Percentiles rank a stretch among this genome's conserved stretches.
Evolutionary conservation across 768 basidiomycete genomes (phyloP).

Genomic region (Suillus tomentosus): DNA sequence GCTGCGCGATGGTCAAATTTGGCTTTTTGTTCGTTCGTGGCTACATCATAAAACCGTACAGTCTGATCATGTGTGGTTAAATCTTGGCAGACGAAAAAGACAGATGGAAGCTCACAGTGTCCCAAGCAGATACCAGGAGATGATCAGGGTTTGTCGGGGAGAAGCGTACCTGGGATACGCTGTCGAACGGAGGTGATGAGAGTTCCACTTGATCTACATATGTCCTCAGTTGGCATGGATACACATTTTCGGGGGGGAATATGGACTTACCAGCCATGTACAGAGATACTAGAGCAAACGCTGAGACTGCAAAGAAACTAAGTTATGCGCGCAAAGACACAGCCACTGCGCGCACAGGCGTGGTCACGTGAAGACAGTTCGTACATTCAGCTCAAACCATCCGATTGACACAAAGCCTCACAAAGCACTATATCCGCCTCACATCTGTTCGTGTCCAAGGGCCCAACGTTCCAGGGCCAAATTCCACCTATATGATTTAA

Average conservation of each 20-base stretch:
- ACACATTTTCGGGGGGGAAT: not conserved
- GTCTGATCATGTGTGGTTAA: slow-evolving; percentile 50
- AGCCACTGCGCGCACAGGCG: not conserved
- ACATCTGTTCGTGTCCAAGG: not conserved
- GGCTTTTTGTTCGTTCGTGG: slow-evolving; percentile 63
- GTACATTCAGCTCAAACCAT: too few species aligned
- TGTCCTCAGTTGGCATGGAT: not conserved
- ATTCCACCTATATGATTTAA: not conserved
- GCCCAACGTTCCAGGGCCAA: too few species aligned
- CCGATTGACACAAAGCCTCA: not conserved
- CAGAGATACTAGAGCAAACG: not conserved
- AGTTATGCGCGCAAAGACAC: slow-evolving; percentile 3
- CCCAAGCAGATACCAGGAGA: slow-evolving; percentile 89
- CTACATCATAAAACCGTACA: slow-evolving; percentile 56
- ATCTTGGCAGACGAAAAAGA: slow-evolving; percentile 31
- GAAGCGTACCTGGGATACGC: slow-evolving; percentile 78
- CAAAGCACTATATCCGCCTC: not conserved
- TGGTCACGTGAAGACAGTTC: not conserved
- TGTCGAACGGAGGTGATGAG: slow-evolving; percentile 79
- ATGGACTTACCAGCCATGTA: slow-evolving; percentile 1
- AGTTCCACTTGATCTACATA: slow-evolving; percentile 43
- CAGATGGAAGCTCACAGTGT: slow-evolving; percentile 50
- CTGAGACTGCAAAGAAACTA: slow-evolving; percentile 3
- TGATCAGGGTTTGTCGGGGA: slow-evolving; percentile 79
- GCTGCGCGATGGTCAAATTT: slow-evolving; percentile 90